Evolutionary conservation across 441 rosid species (phyloP).

Genomic region (Adansonia rubrostipa): DNA sequence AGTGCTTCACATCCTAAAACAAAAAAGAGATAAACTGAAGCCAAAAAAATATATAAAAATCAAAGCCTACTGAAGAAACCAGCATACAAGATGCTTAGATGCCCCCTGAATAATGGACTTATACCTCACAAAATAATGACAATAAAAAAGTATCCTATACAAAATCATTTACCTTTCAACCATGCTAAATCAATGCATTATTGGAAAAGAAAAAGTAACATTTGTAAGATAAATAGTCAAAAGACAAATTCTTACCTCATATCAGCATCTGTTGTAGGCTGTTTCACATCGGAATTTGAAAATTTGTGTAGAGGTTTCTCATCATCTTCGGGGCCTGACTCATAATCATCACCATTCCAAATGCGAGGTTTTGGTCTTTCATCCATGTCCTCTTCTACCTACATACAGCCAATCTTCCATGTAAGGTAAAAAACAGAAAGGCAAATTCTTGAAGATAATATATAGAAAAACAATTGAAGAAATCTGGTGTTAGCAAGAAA

Average conservation of each 20-base stretch:
- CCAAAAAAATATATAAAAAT: neutral
- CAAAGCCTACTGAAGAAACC: neutral
- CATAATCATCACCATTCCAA: slow-evolving; percentile 80
- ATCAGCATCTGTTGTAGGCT: slow-evolving; percentile 38
- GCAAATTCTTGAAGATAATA: neutral
- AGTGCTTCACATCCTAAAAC: neutral
- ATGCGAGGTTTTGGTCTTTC: slow-evolving; percentile 81
- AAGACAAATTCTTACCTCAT: slow-evolving; percentile 41
- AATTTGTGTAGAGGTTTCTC: slow-evolving; percentile 51
- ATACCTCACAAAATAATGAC: neutral
- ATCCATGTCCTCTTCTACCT: slow-evolving; percentile 90
- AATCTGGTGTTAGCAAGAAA: slow-evolving; percentile 33
- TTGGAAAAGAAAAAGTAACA: slow-evolving; percentile 1
- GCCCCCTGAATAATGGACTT: neutral
- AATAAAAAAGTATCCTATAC: neutral
- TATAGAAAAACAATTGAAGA: neutral
- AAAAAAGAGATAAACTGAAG: neutral
- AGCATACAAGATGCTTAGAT: neutral
- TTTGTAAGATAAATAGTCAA: neutral
- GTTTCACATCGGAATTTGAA: slow-evolving; percentile 34
- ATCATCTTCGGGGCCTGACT: slow-evolving; percentile 78
- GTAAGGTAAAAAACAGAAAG: slow-evolving; percentile 1
- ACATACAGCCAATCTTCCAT: slow-evolving; percentile 29
- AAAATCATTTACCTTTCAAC: neutral
- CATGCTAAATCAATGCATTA: neutral